Evolutionary conservation across 2,329 filamentous ascomycete species (phyloP).

Genomic region (Fulvia fulva): DNA sequence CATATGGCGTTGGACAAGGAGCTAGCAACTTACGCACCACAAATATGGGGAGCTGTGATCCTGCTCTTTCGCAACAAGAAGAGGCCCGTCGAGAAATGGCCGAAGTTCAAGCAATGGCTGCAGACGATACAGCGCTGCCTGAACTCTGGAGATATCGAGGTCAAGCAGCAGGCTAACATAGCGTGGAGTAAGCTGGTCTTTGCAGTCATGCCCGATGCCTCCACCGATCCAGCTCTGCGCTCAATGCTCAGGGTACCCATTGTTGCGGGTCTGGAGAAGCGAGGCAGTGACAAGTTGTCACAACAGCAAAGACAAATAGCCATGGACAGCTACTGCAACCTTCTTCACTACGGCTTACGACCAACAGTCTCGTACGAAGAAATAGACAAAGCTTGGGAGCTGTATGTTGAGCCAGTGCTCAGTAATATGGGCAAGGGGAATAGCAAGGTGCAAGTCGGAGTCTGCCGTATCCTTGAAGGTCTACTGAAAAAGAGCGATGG

Average conservation of each 20-base stretch:
- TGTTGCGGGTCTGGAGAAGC: conserved; percentile 63
- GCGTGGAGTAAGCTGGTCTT: conserved; percentile 86
- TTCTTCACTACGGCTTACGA: conserved; percentile 78
- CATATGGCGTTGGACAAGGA: conserved; percentile 61
- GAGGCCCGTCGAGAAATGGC: conserved; percentile 62
- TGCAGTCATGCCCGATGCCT: conserved; percentile 61
- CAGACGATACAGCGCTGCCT: conserved; percentile 77
- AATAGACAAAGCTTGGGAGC: conserved; percentile 74
- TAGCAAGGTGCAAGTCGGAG: conserved; percentile 54
- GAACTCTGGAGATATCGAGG: conserved; percentile 68
- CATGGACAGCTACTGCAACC: conserved; percentile 70
- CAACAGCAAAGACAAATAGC: conserved; percentile 52
- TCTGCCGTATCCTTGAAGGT: conserved; percentile 67
- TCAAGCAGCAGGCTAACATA: conserved; percentile 71
- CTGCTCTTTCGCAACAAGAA: conserved; percentile 66
- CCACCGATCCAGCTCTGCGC: conserved; percentile 52
- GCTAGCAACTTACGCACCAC: conserved; percentile 65
- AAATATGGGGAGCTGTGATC: conserved; percentile 82
- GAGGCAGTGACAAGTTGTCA: conserved; percentile 50
- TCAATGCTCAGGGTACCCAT: conserved; percentile 67
- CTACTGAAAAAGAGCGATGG: conserved; percentile 61
- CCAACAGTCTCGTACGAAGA: conserved; percentile 64
- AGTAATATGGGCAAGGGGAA: conserved; percentile 50
- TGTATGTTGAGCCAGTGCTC: conserved; percentile 64
- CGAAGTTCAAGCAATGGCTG: conserved; percentile 68